These are phyloP conservation scores for Wallacemonas sp. DNA, from an alignment of 208 protist species.

Conservation along the genomic window DNA sequence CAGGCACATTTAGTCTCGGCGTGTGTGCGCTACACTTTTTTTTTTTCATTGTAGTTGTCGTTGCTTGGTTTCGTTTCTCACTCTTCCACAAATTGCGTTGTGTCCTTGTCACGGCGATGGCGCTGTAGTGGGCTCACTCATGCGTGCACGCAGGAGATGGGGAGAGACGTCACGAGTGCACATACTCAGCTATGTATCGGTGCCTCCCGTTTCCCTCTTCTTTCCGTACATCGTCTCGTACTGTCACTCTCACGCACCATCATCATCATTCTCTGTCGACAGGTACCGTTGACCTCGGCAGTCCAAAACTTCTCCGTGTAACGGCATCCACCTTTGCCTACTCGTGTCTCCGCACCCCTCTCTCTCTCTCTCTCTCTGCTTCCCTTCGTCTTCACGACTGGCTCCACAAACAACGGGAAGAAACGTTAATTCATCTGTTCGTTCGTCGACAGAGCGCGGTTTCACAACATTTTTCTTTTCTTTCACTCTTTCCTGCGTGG, in stretches of 20 bases:
- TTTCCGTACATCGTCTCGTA: no score
- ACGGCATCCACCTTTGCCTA: no score
- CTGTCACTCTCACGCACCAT: no score
- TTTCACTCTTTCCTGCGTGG: neutral
- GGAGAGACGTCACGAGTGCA: no score
- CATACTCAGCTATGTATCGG: no score
- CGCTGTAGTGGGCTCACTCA: no score
- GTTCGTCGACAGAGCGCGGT: neutral
- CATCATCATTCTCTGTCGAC: no score
- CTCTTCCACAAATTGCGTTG: neutral
- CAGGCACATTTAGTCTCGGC: conserved; percentile 57
- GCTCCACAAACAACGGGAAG: neutral
- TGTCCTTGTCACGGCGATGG: no score
- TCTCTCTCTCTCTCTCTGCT: neutral
- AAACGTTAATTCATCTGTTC: neutral
- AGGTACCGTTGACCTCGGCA: no score
- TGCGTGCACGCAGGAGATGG: no score
- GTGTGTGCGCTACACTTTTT: neutral
- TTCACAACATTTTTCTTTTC: neutral
- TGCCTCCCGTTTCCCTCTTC: no score
- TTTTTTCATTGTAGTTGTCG: conserved; percentile 1
- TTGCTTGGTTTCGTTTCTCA: neutral
- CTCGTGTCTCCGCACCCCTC: neutral
- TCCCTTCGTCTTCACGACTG: neutral
- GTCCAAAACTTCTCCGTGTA: no score